phyloP scores from a whole-genome alignment of 176 grass and related monocot species.

The Eragrostis nindensis region DNA sequence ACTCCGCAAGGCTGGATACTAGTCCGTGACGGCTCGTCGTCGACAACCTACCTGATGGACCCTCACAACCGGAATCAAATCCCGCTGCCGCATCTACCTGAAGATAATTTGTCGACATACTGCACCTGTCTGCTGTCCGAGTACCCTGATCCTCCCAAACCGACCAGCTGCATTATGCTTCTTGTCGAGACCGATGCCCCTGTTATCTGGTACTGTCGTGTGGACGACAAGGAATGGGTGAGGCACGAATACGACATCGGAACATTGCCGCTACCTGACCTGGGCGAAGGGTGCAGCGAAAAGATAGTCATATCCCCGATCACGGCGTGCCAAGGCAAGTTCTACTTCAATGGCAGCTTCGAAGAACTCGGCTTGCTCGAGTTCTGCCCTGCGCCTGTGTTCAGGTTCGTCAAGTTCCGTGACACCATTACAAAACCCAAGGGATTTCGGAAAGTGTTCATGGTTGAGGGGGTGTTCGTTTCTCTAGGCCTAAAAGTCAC shows the following conservation, averaged over 20 bases:
- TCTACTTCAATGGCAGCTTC: not conserved
- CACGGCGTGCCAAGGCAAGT: not conserved
- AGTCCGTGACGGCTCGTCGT: not conserved
- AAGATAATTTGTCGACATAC: not conserved
- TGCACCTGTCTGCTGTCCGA: not conserved
- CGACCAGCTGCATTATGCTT: not conserved
- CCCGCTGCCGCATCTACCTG: not conserved
- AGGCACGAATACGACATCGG: constrained; percentile 20
- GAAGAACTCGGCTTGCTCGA: not conserved
- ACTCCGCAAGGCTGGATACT: constrained; percentile 8
- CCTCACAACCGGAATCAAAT: not conserved
- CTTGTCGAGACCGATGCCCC: constrained; percentile 14
- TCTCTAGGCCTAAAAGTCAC: too few species aligned
- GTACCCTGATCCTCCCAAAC: not conserved
- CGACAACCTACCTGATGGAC: not conserved
- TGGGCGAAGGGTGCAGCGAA: not conserved
- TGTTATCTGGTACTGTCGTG: constrained; percentile 17
- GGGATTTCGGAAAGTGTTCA: not conserved
- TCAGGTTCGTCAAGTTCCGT: not conserved
- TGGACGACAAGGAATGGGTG: not conserved
- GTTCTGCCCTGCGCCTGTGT: not conserved
- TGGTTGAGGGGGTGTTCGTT: not conserved
- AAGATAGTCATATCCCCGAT: not conserved
- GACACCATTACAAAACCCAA: not conserved
- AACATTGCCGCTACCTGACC: not conserved